Evolutionary conservation across 768 basidiomycete genomes (phyloP).

Genomic region (Lactarius psammicola): DNA sequence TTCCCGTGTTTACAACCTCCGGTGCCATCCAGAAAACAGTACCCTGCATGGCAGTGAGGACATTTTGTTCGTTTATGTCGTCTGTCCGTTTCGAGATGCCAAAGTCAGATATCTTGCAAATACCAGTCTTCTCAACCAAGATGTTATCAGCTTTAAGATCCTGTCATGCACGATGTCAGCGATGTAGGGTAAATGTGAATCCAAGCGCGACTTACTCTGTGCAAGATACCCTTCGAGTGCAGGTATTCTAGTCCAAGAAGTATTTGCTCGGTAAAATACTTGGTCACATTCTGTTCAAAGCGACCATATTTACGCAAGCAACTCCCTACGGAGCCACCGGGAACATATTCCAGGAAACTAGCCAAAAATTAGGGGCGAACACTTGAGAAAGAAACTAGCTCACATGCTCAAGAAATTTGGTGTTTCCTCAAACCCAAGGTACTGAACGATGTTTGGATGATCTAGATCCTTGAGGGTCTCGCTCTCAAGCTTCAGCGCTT

Average conservation of each 20-base stretch:
- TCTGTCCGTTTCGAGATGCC: slow-evolving; percentile 97
- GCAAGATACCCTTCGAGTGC: slow-evolving; percentile 87
- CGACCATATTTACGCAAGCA: slow-evolving; percentile 89
- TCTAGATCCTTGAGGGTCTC: slow-evolving; percentile 95
- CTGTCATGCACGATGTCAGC: slow-evolving; percentile 40
- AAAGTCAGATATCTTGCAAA: slow-evolving; percentile 98
- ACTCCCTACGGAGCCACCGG: slow-evolving; percentile 92
- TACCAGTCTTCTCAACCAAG: slow-evolving; percentile 85
- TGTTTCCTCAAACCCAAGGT: slow-evolving; percentile 93
- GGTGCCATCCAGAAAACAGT: slow-evolving; percentile 99
- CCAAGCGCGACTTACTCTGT: slow-evolving; percentile 58
- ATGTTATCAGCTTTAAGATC: slow-evolving; percentile 99
- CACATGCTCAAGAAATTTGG: slow-evolving; percentile 88
- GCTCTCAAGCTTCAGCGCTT: slow-evolving; percentile 92
- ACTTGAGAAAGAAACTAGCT: slow-evolving; percentile 36
- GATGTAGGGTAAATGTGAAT: neutral
- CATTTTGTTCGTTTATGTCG: slow-evolving; percentile 77
- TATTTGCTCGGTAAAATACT: slow-evolving; percentile 91
- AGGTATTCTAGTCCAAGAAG: slow-evolving; percentile 89
- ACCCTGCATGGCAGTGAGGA: slow-evolving; percentile 92
- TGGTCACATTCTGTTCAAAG: slow-evolving; percentile 89
- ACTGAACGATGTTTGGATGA: slow-evolving; percentile 96
- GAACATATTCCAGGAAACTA: slow-evolving; percentile 98
- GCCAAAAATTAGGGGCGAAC: slow-evolving; percentile 8
- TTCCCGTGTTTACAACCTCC: slow-evolving; percentile 84